Evolutionary conservation across 352 stramenopile genomes (phyloP).

Genomic region (Phytopythium delawarense): DNA sequence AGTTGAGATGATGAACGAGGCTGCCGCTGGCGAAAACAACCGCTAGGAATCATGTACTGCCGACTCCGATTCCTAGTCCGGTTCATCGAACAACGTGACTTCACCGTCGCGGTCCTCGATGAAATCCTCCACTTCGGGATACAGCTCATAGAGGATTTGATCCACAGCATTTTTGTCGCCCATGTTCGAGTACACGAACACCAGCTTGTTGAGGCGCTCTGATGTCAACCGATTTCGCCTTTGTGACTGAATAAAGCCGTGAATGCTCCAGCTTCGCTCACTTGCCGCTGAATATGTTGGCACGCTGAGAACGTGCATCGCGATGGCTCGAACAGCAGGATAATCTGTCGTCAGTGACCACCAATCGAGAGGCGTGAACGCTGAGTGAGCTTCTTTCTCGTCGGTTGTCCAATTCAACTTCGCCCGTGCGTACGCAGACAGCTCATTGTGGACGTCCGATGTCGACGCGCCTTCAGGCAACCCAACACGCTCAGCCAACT

Average conservation of each 20-base stretch:
- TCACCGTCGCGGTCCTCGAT: neutral
- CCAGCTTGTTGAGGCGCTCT: slow-evolving; percentile 11
- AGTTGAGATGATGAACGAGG: too few relatives aligned
- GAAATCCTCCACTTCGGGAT: neutral
- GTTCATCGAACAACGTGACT: neutral
- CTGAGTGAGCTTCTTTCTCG: neutral
- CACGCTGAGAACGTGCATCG: slow-evolving; percentile 7
- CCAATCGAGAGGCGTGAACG: slow-evolving; percentile 11
- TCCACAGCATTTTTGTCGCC: slow-evolving; percentile 1
- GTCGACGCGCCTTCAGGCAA: neutral
- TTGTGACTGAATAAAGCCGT: slow-evolving; percentile 15
- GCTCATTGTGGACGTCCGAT: neutral
- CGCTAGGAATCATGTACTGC: too few relatives aligned
- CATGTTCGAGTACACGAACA: slow-evolving; percentile 14
- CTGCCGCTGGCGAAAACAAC: too few relatives aligned
- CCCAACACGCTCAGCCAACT: neutral
- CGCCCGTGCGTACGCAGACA: neutral
- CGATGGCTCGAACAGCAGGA: neutral
- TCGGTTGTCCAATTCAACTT: slow-evolving; percentile 7
- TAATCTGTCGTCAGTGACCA: slow-evolving; percentile 4
- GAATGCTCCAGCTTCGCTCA: slow-evolving; percentile 13
- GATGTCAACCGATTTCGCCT: slow-evolving; percentile 6
- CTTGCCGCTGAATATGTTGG: slow-evolving; percentile 14
- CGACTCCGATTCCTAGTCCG: neutral
- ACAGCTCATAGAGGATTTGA: slow-evolving; percentile 8